Conservation (phyloP, 306 rosid genomes). For the Elaeagnus macrophylla region DNA sequence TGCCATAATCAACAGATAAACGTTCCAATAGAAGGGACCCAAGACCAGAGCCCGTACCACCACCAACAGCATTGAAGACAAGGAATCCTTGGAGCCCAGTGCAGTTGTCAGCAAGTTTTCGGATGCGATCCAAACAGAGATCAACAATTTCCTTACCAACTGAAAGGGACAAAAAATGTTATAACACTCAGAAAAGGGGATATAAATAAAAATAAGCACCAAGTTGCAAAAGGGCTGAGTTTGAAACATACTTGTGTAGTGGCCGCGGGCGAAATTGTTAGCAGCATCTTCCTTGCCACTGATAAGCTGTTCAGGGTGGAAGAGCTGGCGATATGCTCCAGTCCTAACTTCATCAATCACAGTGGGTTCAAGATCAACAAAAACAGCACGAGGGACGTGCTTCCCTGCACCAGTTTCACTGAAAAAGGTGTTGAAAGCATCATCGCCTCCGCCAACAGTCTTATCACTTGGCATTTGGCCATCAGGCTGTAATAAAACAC, state of each 20-base stretch:
- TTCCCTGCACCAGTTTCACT: slow-evolving; percentile 92
- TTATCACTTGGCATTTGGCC: slow-evolving; percentile 90
- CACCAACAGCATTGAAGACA: slow-evolving; percentile 89
- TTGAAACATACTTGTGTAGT: slow-evolving; percentile 55
- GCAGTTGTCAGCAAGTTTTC: slow-evolving; percentile 91
- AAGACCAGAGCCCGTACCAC: slow-evolving; percentile 93
- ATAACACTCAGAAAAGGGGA: not conserved
- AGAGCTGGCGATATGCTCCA: slow-evolving; percentile 79
- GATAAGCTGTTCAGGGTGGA: slow-evolving; percentile 90
- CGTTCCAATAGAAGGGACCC: slow-evolving; percentile 88
- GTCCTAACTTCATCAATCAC: slow-evolving; percentile 92
- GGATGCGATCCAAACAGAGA: slow-evolving; percentile 83
- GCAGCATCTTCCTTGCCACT: slow-evolving; percentile 97
- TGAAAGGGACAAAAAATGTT: slow-evolving; percentile 8
- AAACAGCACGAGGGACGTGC: slow-evolving; percentile 78
- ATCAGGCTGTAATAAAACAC: slow-evolving; percentile 52
- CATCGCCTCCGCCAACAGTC: slow-evolving; percentile 76
- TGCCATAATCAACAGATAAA: slow-evolving; percentile 80
- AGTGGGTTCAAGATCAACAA: slow-evolving; percentile 86
- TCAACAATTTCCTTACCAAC: slow-evolving; percentile 94
- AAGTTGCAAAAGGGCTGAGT: not conserved
- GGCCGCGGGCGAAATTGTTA: slow-evolving; percentile 97
- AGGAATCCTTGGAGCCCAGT: slow-evolving; percentile 91
- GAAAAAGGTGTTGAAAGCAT: slow-evolving; percentile 88
- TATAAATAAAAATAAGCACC: not conserved